Conservation (phyloP, 2,329 filamentous ascomycete species). For the Thielaviopsis ethacetica region DNA sequence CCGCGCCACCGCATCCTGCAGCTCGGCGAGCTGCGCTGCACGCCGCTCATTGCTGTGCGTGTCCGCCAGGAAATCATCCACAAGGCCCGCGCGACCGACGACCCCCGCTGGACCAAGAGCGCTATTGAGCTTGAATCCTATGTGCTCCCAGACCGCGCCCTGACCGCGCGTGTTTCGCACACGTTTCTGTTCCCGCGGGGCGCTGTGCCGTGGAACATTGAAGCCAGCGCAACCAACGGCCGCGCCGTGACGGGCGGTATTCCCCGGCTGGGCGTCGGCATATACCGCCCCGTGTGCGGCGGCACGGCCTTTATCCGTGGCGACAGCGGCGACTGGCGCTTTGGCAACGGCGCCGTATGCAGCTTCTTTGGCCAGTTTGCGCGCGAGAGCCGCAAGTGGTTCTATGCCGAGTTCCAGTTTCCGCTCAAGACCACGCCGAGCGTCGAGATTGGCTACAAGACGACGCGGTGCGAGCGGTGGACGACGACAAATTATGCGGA, state of each 20-base stretch:
- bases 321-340: slow-evolving; percentile 27
- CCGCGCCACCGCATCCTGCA: slow-evolving; percentile 21
- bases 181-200: slow-evolving; percentile 17
- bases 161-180: slow-evolving; percentile 23
- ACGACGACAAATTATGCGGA: slow-evolving; percentile 18
- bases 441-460: slow-evolving; percentile 26
- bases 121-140: slow-evolving; percentile 23
- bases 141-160: slow-evolving; percentile 22
- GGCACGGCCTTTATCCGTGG: slow-evolving; percentile 23
- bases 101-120: slow-evolving; percentile 13
- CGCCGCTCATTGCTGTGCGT: slow-evolving; percentile 22
- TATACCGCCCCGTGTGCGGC: slow-evolving; percentile 19
- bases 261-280: slow-evolving; percentile 19
- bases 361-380: slow-evolving; percentile 20
- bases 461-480: slow-evolving; percentile 19
- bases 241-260: slow-evolving; percentile 13
- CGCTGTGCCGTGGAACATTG: slow-evolving; percentile 21
- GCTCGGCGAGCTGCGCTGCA: slow-evolving; percentile 22
- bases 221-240: slow-evolving; percentile 19
- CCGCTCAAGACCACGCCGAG: slow-evolving; percentile 20
- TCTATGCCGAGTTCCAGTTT: slow-evolving; percentile 16
- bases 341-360: slow-evolving; percentile 17
- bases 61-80: slow-evolving; percentile 25
- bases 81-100: slow-evolving; percentile 1
- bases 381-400: slow-evolving; percentile 17